Evolutionary conservation across 73 alveolate genomes (phyloP), one percentile per base, ranked within the genome.

Genomic region (Tetrahymena elliotti): DNA sequence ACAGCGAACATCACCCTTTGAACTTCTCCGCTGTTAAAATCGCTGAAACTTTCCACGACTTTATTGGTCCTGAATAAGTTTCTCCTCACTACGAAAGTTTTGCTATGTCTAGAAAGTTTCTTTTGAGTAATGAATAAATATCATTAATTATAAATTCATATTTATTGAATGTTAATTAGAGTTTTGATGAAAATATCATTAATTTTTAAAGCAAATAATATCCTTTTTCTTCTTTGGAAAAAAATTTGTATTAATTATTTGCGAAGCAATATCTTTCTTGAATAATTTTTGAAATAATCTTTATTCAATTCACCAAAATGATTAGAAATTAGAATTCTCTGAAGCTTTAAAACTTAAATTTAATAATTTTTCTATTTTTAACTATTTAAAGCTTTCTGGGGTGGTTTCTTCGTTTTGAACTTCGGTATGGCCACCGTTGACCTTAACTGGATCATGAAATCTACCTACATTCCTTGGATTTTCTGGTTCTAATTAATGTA

Each of bases 401-500:
- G 95, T 84, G 96, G 96, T 84, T 88, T 94, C 93, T 83, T 94
- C 93, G 96, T 88, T 88, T 84, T 94, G 93, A 88, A 93, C 93
- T 84, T 88, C 54, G 96, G 95, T 94, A 94, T 94, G 93, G 96
- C 95, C n/a, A 84, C 96, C 7, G 36, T 93, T 36, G 93, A 94
- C 92, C 95, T 94, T 36, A 93, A 94, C 93, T 94, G 96, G 96
- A 94, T 94, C 82, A 94, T 94, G 54, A 84, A 94, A 41, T 94
- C 96, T 27, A 84, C 96, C 33, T 94, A 84, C 52, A 36, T 94
- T 15, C 96, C 96, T 33, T 94, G 93, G 93, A 53, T 94, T 27
- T 94, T 94, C 93, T 94, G 96, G 96, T 84, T 94, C 95, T 68
- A 94, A 53, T 84, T 94, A 41, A 94, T 94, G 96, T 94, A 94